Evolutionary conservation across 2,329 filamentous ascomycete genomes (phyloP).

Genomic region (Dothiorella sarmentorum): DNA sequence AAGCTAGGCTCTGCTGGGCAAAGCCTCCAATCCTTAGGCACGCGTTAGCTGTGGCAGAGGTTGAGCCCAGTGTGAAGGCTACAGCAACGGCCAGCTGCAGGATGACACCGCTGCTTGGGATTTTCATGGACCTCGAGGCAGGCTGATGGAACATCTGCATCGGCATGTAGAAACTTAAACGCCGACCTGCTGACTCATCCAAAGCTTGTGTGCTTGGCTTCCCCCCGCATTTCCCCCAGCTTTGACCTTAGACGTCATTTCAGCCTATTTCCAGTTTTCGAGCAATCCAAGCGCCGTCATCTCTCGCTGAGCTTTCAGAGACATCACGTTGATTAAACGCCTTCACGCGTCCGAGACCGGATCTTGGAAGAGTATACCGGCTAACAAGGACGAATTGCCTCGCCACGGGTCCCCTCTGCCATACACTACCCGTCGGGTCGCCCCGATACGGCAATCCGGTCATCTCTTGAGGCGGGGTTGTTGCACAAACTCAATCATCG

Average conservation of each 20-base stretch:
- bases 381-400: background rate
- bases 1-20: background rate
- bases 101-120: background rate
- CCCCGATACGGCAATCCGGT: conserved; percentile 15
- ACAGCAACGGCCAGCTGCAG: background rate
- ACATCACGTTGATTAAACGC: background rate
- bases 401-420: conserved; percentile 3
- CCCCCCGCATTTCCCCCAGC: conserved; percentile 11
- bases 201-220: background rate
- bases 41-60: background rate
- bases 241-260: background rate
- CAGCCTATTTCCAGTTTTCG: background rate
- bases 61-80: background rate
- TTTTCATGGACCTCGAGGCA: background rate
- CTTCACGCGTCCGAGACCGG: background rate
- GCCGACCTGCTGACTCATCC: background rate
- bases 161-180: background rate
- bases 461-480: conserved; percentile 16
- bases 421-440: background rate
- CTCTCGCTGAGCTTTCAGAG: background rate
- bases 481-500: conserved; percentile 1
- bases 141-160: no score
- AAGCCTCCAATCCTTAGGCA: background rate
- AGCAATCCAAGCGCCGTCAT: background rate
- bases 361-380: conserved; percentile 10